These are phyloP conservation scores for Urochloa ruziziensis DNA, from an alignment of 176 grass and related monocot genomes.

Conservation along the genomic window DNA sequence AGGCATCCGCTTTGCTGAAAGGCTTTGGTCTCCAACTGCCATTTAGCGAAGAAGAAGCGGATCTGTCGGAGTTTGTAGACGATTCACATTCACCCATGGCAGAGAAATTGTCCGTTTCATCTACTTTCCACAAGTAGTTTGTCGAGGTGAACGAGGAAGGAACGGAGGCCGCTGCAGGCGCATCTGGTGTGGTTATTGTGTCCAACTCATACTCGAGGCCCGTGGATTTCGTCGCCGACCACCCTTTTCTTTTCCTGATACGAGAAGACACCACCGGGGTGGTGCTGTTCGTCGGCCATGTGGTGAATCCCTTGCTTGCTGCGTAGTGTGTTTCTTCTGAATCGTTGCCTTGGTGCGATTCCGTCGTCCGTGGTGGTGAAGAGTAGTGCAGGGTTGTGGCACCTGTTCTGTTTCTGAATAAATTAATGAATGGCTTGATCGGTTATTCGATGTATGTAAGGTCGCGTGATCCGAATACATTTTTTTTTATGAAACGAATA, in stretches of 20 bases:
- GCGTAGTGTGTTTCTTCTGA: not conserved
- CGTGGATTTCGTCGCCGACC: slow-evolving; percentile 38
- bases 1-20: slow-evolving; percentile 50
- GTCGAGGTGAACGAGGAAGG: slow-evolving; percentile 84
- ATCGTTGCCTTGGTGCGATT: too few species aligned
- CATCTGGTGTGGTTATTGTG: slow-evolving; percentile 10
- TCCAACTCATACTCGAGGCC: too few species aligned
- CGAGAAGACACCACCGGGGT: slow-evolving; percentile 50
- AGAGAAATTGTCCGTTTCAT: slow-evolving; percentile 39
- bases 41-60: slow-evolving; percentile 23
- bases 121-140: slow-evolving; percentile 65
- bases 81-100: slow-evolving; percentile 12
- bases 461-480: too few species aligned
- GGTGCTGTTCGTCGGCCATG: slow-evolving; percentile 49
- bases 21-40: slow-evolving; percentile 53
- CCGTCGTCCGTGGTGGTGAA: too few species aligned
- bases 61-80: slow-evolving; percentile 58
- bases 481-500: too few species aligned
- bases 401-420: too few species aligned
- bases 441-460: too few species aligned
- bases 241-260: slow-evolving; percentile 57
- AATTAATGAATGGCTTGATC: too few species aligned
- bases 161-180: slow-evolving; percentile 59
- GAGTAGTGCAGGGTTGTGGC: too few species aligned
- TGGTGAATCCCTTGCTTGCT: slow-evolving; percentile 42